A percentile compares a stretch with the other conserved stretches of the same genome.
Conservation (phyloP, 108 stramenopile genomes). For the Chaetoceros tenuissimus region DNA sequence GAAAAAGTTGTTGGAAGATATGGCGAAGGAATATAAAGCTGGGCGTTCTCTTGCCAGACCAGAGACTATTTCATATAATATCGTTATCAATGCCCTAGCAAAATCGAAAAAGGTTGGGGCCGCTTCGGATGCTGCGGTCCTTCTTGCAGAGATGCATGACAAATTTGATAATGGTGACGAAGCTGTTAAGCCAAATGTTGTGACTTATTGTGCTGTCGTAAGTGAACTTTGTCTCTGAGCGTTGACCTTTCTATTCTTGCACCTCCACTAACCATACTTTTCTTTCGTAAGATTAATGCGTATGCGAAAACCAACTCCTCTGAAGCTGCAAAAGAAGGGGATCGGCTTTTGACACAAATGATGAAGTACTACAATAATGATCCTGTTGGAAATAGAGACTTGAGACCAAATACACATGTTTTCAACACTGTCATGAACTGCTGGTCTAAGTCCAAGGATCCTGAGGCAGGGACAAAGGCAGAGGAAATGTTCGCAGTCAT, state of each 20-base stretch:
- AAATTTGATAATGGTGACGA: constrained; percentile 39
- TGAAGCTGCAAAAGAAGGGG: constrained; percentile 33
- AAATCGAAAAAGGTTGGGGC: too few species aligned
- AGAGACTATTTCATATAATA: too few species aligned
- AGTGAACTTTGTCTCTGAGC: too few species aligned
- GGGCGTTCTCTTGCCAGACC: too few species aligned
- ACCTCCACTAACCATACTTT: too few species aligned
- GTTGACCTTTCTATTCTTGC: too few species aligned
- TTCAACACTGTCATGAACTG: constrained; percentile 79
- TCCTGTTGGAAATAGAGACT: constrained; percentile 52
- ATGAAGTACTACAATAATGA: constrained; percentile 59
- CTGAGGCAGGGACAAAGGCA: constrained; percentile 71
- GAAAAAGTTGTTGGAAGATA: too few species aligned
- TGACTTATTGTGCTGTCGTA: constrained; percentile 76
- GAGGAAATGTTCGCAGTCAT: constrained; percentile 83
- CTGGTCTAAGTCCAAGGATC: constrained; percentile 47
- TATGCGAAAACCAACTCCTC: constrained; percentile 33
- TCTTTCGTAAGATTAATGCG: constrained; percentile 41
- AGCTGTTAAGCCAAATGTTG: constrained; percentile 40
- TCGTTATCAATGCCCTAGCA: too few species aligned
- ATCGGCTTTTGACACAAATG: constrained; percentile 32
- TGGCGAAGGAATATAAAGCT: too few species aligned
- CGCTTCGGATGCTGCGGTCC: too few species aligned
- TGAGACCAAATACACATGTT: constrained; percentile 74
- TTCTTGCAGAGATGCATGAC: too few species aligned